These are phyloP conservation scores for Sicyos baderoa DNA, from an alignment of 306 rosid genomes.

Conservation along the genomic window DNA sequence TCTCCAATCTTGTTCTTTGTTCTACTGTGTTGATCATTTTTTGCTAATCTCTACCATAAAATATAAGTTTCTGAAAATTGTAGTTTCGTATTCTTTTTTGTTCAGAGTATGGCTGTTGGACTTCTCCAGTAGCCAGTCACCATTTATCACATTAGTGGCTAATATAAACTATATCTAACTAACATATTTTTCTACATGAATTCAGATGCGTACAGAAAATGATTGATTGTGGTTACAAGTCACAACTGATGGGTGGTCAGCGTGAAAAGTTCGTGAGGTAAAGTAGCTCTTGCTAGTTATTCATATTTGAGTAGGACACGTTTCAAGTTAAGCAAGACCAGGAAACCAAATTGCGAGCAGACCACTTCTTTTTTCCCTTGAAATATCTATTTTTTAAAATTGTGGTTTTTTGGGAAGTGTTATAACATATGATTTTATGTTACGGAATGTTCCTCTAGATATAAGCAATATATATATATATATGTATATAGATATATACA, in stretches of 20 bases:
- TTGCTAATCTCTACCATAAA: not conserved
- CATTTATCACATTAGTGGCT: not conserved
- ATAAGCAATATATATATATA: not conserved
- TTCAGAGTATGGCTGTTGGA: not conserved
- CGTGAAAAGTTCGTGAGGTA: constrained; percentile 75
- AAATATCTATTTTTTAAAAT: not conserved
- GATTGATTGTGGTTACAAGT: constrained; percentile 65
- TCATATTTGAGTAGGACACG: no score
- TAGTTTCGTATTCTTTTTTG: constrained; percentile 4
- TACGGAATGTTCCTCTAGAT: not conserved
- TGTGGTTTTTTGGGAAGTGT: not conserved
- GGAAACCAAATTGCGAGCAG: not conserved
- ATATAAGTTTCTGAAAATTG: not conserved
- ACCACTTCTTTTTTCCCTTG: not conserved
- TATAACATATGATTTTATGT: not conserved
- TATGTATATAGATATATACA: not conserved
- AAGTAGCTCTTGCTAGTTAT: constrained; percentile 12
- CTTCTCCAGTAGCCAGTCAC: not conserved
- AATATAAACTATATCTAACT: not conserved
- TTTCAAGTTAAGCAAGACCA: not conserved
- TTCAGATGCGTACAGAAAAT: constrained; percentile 34
- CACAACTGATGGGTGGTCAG: constrained; percentile 66
- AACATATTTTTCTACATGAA: constrained; percentile 23
- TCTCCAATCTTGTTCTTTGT: not conserved
- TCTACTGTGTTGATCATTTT: not conserved